A percentile compares a stretch with the other conserved stretches of the same genome.
These are phyloP conservation scores for Celoporthe dispersa DNA, from an alignment of 2,329 filamentous ascomycete genomes.

Conservation along the genomic window DNA sequence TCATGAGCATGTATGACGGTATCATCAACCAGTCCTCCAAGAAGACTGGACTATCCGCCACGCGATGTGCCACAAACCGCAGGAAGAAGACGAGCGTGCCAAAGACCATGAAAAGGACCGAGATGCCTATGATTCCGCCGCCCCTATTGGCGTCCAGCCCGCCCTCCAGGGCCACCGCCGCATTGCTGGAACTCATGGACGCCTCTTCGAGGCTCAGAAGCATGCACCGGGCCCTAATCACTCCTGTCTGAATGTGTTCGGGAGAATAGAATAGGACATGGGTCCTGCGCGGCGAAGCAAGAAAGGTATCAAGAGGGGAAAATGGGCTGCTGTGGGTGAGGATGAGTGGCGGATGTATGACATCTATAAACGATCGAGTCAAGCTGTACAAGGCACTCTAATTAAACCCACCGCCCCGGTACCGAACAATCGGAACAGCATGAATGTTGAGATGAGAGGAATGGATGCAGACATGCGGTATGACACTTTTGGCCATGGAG, in stretches of 20 bases:
- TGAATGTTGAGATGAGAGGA: not conserved
- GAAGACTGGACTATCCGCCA: not conserved
- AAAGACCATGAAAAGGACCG: not conserved
- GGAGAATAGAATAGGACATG: not conserved
- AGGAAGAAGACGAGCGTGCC: constrained; percentile 1
- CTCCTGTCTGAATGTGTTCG: not conserved
- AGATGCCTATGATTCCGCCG: not conserved
- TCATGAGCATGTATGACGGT: constrained; percentile 19
- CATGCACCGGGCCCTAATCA: too few species aligned
- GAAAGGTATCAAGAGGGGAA: not conserved
- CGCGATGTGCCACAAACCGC: constrained; percentile 10
- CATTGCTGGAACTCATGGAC: constrained; percentile 8
- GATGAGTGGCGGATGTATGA: not conserved
- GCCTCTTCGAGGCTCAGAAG: not conserved
- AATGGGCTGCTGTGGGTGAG: not conserved
- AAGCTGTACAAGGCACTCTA: not conserved
- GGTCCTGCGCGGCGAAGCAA: not conserved
- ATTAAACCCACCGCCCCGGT: not conserved
- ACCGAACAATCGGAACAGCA: not conserved
- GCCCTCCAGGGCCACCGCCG: not conserved
- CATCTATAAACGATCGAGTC: not conserved
- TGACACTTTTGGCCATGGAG: not conserved
- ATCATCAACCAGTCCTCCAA: constrained; percentile 18
- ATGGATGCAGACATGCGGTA: not conserved
- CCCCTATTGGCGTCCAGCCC: constrained; percentile 14